phyloP scores from a whole-genome alignment of 2,329 filamentous ascomycete species.

The Fonsecaea pedrosoi region DNA sequence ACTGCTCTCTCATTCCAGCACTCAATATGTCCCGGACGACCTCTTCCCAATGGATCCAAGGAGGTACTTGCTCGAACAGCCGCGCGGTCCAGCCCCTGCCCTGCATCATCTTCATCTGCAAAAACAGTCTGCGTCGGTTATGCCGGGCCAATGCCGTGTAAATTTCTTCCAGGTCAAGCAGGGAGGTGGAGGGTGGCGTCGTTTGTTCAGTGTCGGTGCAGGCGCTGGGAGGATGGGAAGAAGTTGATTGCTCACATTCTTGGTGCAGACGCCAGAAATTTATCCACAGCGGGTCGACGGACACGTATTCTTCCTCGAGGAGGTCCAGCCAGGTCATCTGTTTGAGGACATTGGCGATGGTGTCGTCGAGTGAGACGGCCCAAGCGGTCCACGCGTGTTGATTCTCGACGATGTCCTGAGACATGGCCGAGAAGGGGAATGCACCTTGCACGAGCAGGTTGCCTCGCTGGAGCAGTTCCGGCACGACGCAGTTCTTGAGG shows the following conservation, averaged over 20 bases:
- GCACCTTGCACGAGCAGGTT: conserved; percentile 1
- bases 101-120: conserved; percentile 10
- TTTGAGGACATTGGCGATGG: conserved; percentile 13
- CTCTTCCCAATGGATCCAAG: conserved; percentile 17
- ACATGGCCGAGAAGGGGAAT: neutral
- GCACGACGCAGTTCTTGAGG: conserved; percentile 9
- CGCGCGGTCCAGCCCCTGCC: neutral
- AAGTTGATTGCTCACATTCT: neutral
- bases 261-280: conserved; percentile 20
- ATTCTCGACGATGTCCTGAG: conserved; percentile 11
- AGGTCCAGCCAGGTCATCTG: conserved; percentile 25
- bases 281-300: conserved; percentile 6
- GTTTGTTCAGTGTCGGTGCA: neutral
- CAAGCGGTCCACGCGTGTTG: conserved; percentile 21
- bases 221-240: no score
- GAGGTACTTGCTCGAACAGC: neutral
- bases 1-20: neutral
- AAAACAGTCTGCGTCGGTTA: conserved; percentile 12
- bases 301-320: conserved; percentile 20
- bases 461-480: neutral
- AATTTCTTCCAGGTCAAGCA: conserved; percentile 10
- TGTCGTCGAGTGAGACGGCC: conserved; percentile 5
- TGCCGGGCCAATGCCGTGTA: neutral
- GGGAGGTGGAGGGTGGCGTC: neutral
- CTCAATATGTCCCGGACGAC: neutral